Base-by-base conservation (phyloP, 805 yeast genomes). In the Wickerhamomyces sydowiorum region DNA sequence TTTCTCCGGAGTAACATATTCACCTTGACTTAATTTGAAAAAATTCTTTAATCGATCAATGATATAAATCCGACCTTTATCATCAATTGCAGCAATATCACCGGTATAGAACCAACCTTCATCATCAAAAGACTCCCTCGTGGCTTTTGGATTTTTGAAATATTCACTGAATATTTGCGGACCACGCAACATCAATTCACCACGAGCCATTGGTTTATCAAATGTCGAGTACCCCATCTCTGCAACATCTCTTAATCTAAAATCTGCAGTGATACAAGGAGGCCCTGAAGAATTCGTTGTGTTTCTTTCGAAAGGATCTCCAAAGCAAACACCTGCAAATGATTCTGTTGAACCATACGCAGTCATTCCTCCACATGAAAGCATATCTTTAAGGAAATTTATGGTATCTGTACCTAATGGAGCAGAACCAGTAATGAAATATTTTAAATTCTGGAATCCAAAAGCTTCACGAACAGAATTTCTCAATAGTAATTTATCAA, bases 1-100 rank as follows among this genome's bases (percentile, higher is more conserved):
- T 59, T 75, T 80, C 54, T 84, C 93, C 7, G 89, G 88, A 1
- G 88, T 82, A 40, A 84, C 74, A 56, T 82, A 84, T 62, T 75
- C 80, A 27, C 81, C 81, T 53, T 76, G 81, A 3, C 79, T 69
- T 41, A 77, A 58, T 51, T 84, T 84, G 70, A 82, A 84, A 65
- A 84, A 83, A 62, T 83, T 84, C 66, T 84, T 84, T 30, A 83
- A 86, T 44, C 93, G 70, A 56, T 84, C 91, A 53, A 84, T 72
- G 46, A 84, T 79, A 42, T 59, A 67, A 14, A 84, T 54, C 29
- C 80, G 69, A 12, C 89, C 86, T 2, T 65, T 57, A 1, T 44
- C 37, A 44, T 73, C 75, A 38, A 82, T 59, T 35, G 60, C 60
- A 2, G 76, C 86, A 49, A 82, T 70, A 56, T 82, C 89, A 34